Base-by-base conservation (phyloP, 306 rosid species). In the Psophocarpus tetragonolobus region DNA sequence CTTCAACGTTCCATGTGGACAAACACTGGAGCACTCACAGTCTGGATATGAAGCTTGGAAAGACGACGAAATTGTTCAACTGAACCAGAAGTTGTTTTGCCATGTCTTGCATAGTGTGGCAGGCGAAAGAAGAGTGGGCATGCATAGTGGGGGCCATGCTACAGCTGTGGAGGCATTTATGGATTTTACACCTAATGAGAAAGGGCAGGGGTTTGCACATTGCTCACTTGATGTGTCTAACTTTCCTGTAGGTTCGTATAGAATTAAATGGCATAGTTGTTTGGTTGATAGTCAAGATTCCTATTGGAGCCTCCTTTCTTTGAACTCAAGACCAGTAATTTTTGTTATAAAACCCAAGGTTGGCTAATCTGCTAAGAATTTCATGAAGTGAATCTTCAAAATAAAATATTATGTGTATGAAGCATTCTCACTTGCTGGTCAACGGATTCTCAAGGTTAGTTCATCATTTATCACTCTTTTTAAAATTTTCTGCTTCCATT, bases 131-230 rank as follows among this genome's bases (percentile, higher is more conserved):
- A 63, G 50, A 30, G 66, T 56, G 47, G 23, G 79, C 7, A 65
- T 69, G 80, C 12, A 41, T 30, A 7, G 60, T 5, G 39, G 53
- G 15, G 71, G 75, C 36, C 32, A 6, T 66, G 5, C 26, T 15
- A 77, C 33, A 66, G 68, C 27, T 8, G 89, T 81, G 23, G 73
- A 74, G 23, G 41, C 83, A 8, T 87, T 84, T 42, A 71, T 77
- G 42, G 33, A 68, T 23, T 84, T 90, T 23, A 76, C 84, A 78
- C 81, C 83, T 33, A 81, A 88, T 38, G 81, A 85, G 72, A 87
- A 80, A 75, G 88, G 95, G 18, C 95, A 90, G 68, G 95, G 93
- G 14, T 90, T 92, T 80, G 73, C 90, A 15, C 85, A 84, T 56
- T 92, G 95, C 87, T 65, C 80, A 84, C 89, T 91, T 70, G 90